Base-by-base conservation (phyloP, 805 yeast genomes). In the Candida piceae region DNA sequence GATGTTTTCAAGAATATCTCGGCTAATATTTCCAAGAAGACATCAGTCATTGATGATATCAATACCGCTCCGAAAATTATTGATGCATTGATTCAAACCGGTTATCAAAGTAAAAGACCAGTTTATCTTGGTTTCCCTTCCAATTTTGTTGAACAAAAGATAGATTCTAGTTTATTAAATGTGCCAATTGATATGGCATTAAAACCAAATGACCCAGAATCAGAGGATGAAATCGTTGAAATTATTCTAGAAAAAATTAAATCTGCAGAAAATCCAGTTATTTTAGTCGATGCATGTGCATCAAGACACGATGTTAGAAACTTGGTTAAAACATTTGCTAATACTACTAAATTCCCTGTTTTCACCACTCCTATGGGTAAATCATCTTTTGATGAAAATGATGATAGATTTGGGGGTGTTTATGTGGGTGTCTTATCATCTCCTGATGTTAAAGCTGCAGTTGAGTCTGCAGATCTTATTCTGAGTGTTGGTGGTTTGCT, bases 291-390 rank as follows among this genome's bases (percentile, higher is more conserved):
- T 66, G 95, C 95, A 32, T 85, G 95, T 72, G 86, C 89, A 42
- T 66, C 80, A 33, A 74, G 95, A 66, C 94, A 85, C 64, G 67
- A 70, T 47, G 83, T 80, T 46, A 71, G 70, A 55, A 61, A 62
- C n/a, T 85, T 80, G 61, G 80, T 84, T 42, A 67, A 64, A 44
- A 63, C 70, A 49, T 71, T 85, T 57, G 80, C 81, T 34, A 73
- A 74, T 39, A 58, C 66, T 41, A 83, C 94, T 34, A 77, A 81
- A 59, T 84, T 78, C 78, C 90, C 93, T 31, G 80, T 82, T 33
- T 85, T 77, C 62, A 81, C 81, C 39, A 86, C 95, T 36, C 95
- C 95, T 52, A 84, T 85, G 93, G 95, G 95, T 64, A 85, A 85
- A 64, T 82, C 87, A 42, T 69, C 77, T 18, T 76, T 84, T 50